Evolutionary conservation across 495 filamentous ascomycete genomes (phyloP), one percentile per base, ranked within the genome.

Genomic region (Penicillium simplicissimum): DNA sequence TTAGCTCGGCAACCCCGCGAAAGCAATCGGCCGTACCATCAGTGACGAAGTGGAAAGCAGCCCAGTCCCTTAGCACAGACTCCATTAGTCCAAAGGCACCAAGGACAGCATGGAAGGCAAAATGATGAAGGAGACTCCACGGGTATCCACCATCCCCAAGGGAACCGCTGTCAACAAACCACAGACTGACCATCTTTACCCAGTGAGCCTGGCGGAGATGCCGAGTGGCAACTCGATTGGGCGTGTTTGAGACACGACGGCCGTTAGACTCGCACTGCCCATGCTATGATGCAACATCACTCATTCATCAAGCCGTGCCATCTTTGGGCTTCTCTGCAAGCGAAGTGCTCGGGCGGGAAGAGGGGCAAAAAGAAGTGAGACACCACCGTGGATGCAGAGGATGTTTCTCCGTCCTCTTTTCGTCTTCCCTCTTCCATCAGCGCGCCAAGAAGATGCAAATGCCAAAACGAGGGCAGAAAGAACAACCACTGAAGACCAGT

Each of bases 171-270:
- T n/a, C 19, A 9, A 47, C 43, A 4, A 23, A 25, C 43, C 43
- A 47, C 43, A 47, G 17, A 15, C 47, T 15, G 17, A 15, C 33
- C 43, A 9, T 36, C n/a, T 25, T 48, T 49, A 47, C 42, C 52
- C 10, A 37, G 28, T 3, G 28, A 31, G 6, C 6, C 6, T 31
- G 4, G 55, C 43, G 61, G 56, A 42, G 61, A 14, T 37, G 19
- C 48, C 49, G 56, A 63, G 31, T 63, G 49, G 49, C 55, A n/a
- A 55, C 17, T 13, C 21, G 15, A 63, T 63, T 58, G 61, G 60
- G 47, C 37, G 31, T 13, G 60, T 57, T 51, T 62, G 55, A 63
- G 61, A 63, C 55, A 63, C 34, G 3, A 55, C 57, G 15, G 43
- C 23, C 35, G 45, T 59, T 59, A 51, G 57, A 17, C 45, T 58